Evolutionary conservation across 2,329 filamentous ascomycete genomes (phyloP), one percentile per base, ranked within the genome.

Genomic region (Exophiala viscosa): DNA sequence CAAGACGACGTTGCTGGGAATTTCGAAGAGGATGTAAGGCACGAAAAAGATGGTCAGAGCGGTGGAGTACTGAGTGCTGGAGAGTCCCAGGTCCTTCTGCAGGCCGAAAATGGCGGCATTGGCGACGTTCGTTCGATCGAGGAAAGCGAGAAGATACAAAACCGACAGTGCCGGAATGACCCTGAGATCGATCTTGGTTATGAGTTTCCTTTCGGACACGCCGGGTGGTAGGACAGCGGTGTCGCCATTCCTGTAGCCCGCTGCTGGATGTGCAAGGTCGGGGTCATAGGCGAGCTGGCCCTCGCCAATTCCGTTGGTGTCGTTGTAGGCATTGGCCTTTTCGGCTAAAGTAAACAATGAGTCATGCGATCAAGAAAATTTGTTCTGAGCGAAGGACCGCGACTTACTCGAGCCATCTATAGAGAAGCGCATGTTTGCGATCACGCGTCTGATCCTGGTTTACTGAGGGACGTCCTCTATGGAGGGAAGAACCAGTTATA

Each of bases 1-100:
- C 45, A 91, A 73, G 23, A 90, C 70, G 49, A 90, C 80, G 65
- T 88, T 88, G 60, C 83, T 86, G 0, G 85, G 85, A 50, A 91
- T 87, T 72, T 88, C 84, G 33, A 67, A 69, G 45, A 85, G 57
- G 58, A 88, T 76, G 66, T 91, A 92, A 1, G 88, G 87, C 1
- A 91, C 80, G 69, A 91, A 92, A 73, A 92, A 91, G 64, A 91
- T 88, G 51, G 85, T 86, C 55, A 91, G 75, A 1, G 85, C 85
- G 11, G 84, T 87, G 68, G 90, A 91, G 71, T 87, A 91, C 64
- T 87, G 73, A 4, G 66, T 75, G 18, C 77, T 71, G 0, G 61
- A 59, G 23, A 91, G 78, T 3, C 74, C 56, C 4, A 92, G 75
- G 58, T 91, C 87, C 9, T 76, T 64, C 20, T 75, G 74, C 11